These are phyloP conservation scores for Blastobotrys chiropterorum DNA, from an alignment of 805 yeast species.

Conservation along the genomic window DNA sequence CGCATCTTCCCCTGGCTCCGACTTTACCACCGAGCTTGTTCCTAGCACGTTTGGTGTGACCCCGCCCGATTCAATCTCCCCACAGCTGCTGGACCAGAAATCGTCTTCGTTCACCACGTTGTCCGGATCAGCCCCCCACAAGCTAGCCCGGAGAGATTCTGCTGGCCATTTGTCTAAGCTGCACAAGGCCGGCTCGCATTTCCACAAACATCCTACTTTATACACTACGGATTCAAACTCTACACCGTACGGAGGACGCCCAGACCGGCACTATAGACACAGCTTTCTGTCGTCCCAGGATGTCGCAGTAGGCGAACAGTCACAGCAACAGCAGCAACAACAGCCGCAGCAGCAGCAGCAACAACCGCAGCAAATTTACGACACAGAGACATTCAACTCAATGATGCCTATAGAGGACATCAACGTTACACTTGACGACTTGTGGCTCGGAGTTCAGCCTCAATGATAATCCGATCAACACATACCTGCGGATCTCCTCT, in stretches of 20 bases:
- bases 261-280: background rate
- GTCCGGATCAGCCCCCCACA: background rate
- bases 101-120: background rate
- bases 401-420: constrained; percentile 8
- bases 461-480: background rate
- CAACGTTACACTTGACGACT: constrained; percentile 9
- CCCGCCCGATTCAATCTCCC: background rate
- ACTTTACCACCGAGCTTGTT: background rate
- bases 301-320: too few relatives aligned
- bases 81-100: background rate
- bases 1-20: background rate
- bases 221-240: background rate
- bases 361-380: background rate
- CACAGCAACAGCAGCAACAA: background rate
- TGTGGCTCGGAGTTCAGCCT: constrained; percentile 3
- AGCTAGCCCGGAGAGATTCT: constrained; percentile 1
- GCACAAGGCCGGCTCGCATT: constrained; percentile 11
- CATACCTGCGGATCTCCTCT: too few relatives aligned
- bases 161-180: constrained; percentile 5
- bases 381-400: background rate
- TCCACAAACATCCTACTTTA: background rate
- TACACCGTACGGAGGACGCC: background rate
- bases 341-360: background rate
- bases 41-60: constrained; percentile 5
- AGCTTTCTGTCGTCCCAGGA: background rate